Evolutionary conservation across 257 asterid genomes (phyloP).

Genomic region (Jacaranda copaia): DNA sequence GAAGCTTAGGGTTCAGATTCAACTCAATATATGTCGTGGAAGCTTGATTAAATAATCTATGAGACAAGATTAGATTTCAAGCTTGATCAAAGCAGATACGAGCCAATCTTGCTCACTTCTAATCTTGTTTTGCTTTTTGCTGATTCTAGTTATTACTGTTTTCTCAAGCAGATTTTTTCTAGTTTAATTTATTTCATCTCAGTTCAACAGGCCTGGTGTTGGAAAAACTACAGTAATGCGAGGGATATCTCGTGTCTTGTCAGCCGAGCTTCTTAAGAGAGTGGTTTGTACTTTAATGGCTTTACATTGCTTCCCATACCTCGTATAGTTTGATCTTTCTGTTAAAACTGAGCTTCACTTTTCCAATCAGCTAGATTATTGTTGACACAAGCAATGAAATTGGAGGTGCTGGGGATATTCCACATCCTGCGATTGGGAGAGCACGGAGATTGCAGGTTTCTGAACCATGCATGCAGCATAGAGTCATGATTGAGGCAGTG

Average conservation of each 20-base stretch:
- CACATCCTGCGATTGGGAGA: constrained; percentile 79
- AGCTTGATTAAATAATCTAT: background rate
- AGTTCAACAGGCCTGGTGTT: constrained; percentile 74
- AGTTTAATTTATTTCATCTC: constrained; percentile 31
- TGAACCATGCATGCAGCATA: constrained; percentile 72
- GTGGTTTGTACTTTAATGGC: constrained; percentile 64
- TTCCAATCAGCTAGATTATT: constrained; percentile 65
- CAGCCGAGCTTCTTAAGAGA: constrained; percentile 79
- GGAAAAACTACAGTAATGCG: constrained; percentile 85
- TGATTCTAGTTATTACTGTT: background rate
- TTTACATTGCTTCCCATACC: constrained; percentile 6
- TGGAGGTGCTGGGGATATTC: constrained; percentile 86
- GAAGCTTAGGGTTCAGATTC: background rate
- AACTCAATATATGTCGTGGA: background rate
- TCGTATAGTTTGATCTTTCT: constrained; percentile 6
- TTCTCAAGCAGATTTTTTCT: constrained; percentile 16
- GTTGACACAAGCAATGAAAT: constrained; percentile 88
- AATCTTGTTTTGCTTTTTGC: background rate
- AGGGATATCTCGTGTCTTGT: constrained; percentile 71
- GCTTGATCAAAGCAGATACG: no score
- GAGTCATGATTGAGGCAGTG: constrained; percentile 86
- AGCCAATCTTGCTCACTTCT: background rate
- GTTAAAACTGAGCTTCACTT: constrained; percentile 28
- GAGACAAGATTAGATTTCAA: background rate
- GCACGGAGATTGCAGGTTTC: constrained; percentile 85